Base-by-base conservation (phyloP, 208 protist species). In the Endotrypanum monterogeii region DNA sequence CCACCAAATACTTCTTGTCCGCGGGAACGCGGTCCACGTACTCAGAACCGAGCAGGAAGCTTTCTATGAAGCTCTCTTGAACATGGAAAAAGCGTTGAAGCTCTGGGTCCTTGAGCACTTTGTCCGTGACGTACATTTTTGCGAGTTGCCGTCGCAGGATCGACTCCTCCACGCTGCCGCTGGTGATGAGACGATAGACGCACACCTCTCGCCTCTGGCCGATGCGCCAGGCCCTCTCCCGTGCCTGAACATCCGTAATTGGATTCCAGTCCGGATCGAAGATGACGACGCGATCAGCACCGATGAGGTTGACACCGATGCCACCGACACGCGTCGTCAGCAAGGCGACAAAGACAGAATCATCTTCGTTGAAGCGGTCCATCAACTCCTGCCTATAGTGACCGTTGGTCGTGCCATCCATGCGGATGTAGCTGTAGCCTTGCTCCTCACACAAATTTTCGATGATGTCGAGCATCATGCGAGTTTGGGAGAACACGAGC, bases 231-330 rank as follows among this genome's bases (percentile, higher is more conserved):
- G 98, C 97, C 32, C 99, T 88, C 82, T 98, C 93, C 0, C 93
- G 80, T 18, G 95, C 93, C 84, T 98, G 94, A 16, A 94, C 70
- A 79, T 98, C 94, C 0, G 89, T 98, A 41, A 92, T 84, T 2
- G 94, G 96, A 78, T 98, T 98, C 98, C 98, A 99, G 86, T 99
- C 99, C 0, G 99, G 98, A 79, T 99, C 99, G 68, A 98, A 99
- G 30, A 99, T 90, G n/a, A 99, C 85, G 14, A 99, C 98, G 32
- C 98, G 88, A 74, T 99, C 93, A 9, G 99, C 99, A 51, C 98
- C 99, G 28, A 91, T 98, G 1, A 99, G 80, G 80, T 99, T 99
- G 23, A 99, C 82, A 30, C 99, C 99, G 37, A 99, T 78, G 51
- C 99, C 98, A 35, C 98, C 98, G 11, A 98, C 98, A 23, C 94